These are phyloP conservation scores for Termitomyces heimii DNA, from an alignment of 768 basidiomycete genomes.

Conservation along the genomic window DNA sequence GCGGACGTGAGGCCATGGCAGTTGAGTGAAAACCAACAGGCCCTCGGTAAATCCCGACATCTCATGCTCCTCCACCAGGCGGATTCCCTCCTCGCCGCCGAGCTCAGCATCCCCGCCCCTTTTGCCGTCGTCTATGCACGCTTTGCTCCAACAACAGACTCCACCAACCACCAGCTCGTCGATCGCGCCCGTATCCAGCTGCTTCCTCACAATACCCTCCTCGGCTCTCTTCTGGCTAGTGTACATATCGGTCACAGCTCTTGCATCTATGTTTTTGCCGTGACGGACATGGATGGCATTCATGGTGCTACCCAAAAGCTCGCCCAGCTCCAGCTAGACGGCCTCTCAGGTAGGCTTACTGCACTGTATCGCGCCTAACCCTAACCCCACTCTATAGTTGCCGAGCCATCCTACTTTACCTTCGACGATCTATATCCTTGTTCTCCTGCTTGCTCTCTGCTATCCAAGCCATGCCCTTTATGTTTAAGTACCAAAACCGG, in stretches of 20 bases:
- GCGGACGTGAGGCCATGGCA: constrained; percentile 24
- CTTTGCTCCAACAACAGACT: constrained; percentile 24
- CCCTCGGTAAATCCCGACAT: constrained; percentile 13
- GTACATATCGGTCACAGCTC: constrained; percentile 38
- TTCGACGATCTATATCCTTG: constrained; percentile 48
- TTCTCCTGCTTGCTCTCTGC: constrained; percentile 38
- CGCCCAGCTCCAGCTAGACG: constrained; percentile 37
- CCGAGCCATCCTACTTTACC: constrained; percentile 38
- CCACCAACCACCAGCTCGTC: constrained; percentile 31
- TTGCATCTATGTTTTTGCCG: constrained; percentile 53
- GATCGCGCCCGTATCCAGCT: constrained; percentile 52
- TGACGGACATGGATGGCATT: constrained; percentile 30
- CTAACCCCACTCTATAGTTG: constrained; percentile 29
- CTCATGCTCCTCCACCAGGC: constrained; percentile 1
- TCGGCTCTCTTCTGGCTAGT: constrained; percentile 46
- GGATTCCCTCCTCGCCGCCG: not conserved
- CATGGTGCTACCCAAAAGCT: constrained; percentile 27
- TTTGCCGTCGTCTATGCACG: constrained; percentile 35
- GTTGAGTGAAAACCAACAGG: constrained; percentile 12
- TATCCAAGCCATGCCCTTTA: constrained; percentile 29
- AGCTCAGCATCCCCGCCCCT: not conserved
- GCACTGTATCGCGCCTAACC: constrained; percentile 8
- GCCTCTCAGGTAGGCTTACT: constrained; percentile 42
- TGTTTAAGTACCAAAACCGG: constrained; percentile 23
- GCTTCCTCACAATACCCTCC: constrained; percentile 27